phyloP scores from a whole-genome alignment of 2,329 filamentous ascomycete species.

The Hypocreales sp. region DNA sequence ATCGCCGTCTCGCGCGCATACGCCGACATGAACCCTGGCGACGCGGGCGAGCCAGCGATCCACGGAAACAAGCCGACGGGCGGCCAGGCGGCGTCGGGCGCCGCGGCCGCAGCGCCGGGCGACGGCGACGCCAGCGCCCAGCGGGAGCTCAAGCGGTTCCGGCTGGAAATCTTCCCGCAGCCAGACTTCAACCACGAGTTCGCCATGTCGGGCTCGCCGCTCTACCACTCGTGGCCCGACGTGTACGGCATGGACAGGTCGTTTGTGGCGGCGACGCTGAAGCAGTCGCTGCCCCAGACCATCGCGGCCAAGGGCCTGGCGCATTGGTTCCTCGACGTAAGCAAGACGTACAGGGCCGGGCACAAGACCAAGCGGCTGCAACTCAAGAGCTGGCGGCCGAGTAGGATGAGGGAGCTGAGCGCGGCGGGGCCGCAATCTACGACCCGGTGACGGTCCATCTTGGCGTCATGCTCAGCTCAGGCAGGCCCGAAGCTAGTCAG shows the following conservation, averaged over 20 bases:
- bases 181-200: constrained; percentile 23
- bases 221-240: constrained; percentile 26
- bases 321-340: constrained; percentile 23
- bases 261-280: constrained; percentile 20
- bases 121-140: too few relatives aligned
- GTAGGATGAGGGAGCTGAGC: constrained; percentile 8
- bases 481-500: too few relatives aligned
- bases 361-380: constrained; percentile 7
- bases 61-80: constrained; percentile 2
- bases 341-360: constrained; percentile 2
- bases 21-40: constrained; percentile 17
- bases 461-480: too few relatives aligned
- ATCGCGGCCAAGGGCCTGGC: constrained; percentile 22
- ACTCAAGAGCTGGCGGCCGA: constrained; percentile 9
- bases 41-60: constrained; percentile 9
- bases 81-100: background rate
- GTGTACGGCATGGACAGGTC: constrained; percentile 15
- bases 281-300: constrained; percentile 21
- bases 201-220: constrained; percentile 17
- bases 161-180: constrained; percentile 23
- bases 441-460: too few relatives aligned
- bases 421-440: too few relatives aligned
- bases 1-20: constrained; percentile 14
- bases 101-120: too few relatives aligned
- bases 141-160: constrained; percentile 19